Evolutionary conservation across 768 basidiomycete genomes (phyloP), one percentile per base, ranked within the genome.

Genomic region (Xerocomellus dryophilus): DNA sequence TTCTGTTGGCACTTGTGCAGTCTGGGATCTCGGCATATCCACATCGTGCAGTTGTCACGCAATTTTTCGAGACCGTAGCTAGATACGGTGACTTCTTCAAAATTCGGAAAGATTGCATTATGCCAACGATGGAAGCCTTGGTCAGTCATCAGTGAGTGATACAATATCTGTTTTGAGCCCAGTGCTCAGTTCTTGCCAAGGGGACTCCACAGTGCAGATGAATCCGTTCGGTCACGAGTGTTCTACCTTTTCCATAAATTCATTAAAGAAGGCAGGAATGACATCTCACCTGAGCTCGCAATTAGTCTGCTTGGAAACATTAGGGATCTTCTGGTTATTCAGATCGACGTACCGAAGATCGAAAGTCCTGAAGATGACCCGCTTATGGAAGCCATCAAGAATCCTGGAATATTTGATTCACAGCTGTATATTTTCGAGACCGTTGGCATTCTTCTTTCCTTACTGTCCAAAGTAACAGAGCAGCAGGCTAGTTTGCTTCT

Each of bases 61-160:
- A 96, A 65, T 94, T 91, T 70, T 98, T 98, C 59, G 97, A 99
- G 72, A 89, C 90, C 5, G 81, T 81, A 11, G 82, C 90, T n/a
- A 83, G 97, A 44, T 99, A 98, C 67, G 82, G 84, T 34, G 97
- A 98, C 63, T 98, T 99, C 70, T 98, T 98, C 84, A 93, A 90
- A 70, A 85, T 94, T 21, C 85, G 93, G 58, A 90, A 87, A 62
- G 89, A 92, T 52, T 91, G 86, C 61, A 90, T 98, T 48, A 77
- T 91, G 61, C 90, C 92, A 2, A 82, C 91, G 2, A 74, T 99
- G 31, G 88, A 93, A 62, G 90, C 90, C 11, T 90, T 99, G 80
- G 80, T 98, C 25, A 92, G 89, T 63, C 53, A 71, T 54, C 80
- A 91, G 94, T 94, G 66, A 55, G 86, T 72, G 21, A 48, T 43